A percentile compares a stretch with the other conserved stretches of the same genome.
Evolutionary conservation across 139 green algal species (phyloP).

Genomic region (Chlorella sp.): DNA sequence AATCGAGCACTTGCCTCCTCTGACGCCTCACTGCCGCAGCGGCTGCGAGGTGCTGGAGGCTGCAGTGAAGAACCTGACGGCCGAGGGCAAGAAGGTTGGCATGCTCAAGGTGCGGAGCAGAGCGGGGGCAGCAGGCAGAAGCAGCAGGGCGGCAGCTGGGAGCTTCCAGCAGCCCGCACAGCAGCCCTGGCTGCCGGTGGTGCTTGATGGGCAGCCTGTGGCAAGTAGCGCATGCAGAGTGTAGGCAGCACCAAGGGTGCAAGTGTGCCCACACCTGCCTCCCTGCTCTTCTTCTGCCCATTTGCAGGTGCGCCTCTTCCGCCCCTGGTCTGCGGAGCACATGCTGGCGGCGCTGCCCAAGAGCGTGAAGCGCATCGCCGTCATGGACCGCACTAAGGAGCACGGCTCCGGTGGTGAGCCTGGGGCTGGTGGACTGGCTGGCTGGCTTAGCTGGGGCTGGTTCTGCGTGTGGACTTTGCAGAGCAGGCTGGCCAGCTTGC

Average conservation of each 20-base stretch:
- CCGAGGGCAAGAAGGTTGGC: slow-evolving; percentile 54
- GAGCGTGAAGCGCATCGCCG: slow-evolving; percentile 45
- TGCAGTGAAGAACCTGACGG: slow-evolving; percentile 41
- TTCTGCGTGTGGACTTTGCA: too few relatives aligned
- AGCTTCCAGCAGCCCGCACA: too few relatives aligned
- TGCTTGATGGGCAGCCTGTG: too few relatives aligned
- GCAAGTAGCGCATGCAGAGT: too few relatives aligned
- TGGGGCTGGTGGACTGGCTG: too few relatives aligned
- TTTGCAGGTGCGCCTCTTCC: slow-evolving; percentile 58
- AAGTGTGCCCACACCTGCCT: neutral
- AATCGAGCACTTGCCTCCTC: too few relatives aligned
- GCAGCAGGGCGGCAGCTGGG: too few relatives aligned
- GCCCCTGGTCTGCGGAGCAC: slow-evolving; percentile 58
- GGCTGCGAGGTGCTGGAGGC: slow-evolving; percentile 46
- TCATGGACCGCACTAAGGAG: slow-evolving; percentile 73
- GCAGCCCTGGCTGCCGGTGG: too few relatives aligned
- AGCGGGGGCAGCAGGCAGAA: neutral
- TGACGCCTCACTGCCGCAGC: too few relatives aligned
- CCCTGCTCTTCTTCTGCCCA: neutral
- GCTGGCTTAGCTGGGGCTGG: too few relatives aligned
- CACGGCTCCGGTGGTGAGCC: slow-evolving; percentile 28
- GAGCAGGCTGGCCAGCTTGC: too few relatives aligned
- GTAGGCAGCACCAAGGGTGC: too few relatives aligned
- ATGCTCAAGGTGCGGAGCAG: slow-evolving; percentile 51
- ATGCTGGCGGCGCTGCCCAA: slow-evolving; percentile 55